Evolutionary conservation across 2,329 filamentous ascomycete genomes (phyloP).

Genomic region (Colletotrichum liaoningense): DNA sequence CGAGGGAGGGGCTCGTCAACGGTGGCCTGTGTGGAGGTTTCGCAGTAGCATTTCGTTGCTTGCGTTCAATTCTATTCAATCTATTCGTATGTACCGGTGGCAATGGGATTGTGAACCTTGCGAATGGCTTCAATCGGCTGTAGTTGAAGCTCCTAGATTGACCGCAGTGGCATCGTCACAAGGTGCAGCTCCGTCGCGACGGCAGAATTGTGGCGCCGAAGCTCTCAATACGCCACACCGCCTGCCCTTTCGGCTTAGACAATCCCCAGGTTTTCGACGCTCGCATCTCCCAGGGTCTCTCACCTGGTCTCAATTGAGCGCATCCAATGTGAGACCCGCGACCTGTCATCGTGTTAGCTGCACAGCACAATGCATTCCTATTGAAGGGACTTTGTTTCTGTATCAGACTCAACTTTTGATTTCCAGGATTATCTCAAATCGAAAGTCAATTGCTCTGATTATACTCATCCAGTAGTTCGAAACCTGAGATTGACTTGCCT

Average conservation of each 20-base stretch:
- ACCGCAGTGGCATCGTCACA: slow-evolving; percentile 15
- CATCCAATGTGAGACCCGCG: not conserved
- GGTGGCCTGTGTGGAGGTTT: slow-evolving; percentile 16
- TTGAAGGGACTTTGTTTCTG: not conserved
- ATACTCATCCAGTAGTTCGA: not conserved
- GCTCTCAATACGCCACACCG: not conserved
- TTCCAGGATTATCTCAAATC: not conserved
- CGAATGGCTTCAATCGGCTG: not conserved
- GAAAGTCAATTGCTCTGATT: not conserved
- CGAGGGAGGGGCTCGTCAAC: slow-evolving; percentile 28
- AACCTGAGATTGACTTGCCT: not conserved
- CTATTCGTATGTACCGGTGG: not conserved
- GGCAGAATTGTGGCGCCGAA: slow-evolving; percentile 32
- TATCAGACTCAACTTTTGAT: not conserved
- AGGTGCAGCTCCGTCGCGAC: slow-evolving; percentile 17
- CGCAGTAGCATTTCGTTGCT: slow-evolving; percentile 27
- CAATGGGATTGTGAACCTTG: not conserved
- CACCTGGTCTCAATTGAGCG: not conserved
- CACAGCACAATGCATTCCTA: not conserved
- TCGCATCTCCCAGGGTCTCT: slow-evolving; percentile 4
- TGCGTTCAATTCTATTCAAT: not conserved
- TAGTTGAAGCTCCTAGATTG: not conserved
- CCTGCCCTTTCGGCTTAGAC: not conserved
- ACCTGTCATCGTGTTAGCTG: not conserved
- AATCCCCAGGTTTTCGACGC: slow-evolving; percentile 16